phyloP scores from a whole-genome alignment of 106 monocot species.

The Chionographis japonica region DNA sequence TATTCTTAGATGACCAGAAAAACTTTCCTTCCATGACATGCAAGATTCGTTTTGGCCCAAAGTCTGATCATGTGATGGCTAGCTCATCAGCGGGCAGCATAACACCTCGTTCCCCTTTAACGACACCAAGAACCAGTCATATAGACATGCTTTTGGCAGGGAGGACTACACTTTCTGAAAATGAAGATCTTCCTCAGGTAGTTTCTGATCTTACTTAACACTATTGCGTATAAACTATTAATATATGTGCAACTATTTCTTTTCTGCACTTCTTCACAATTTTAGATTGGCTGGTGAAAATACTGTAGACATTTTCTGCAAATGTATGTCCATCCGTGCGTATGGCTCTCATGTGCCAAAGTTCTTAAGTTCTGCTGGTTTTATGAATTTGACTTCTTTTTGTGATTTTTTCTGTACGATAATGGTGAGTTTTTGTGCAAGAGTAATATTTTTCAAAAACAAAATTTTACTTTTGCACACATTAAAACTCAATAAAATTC shows the following conservation, averaged over 20 bases:
- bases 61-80: slow-evolving; percentile 95
- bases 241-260: no score
- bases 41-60: slow-evolving; percentile 93
- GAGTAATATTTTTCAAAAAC: not conserved
- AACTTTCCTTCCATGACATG: slow-evolving; percentile 75
- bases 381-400: no score
- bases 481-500: not conserved
- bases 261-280: no score
- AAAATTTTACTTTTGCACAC: not conserved
- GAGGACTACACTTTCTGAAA: slow-evolving; percentile 65
- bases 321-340: no score
- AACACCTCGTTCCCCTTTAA: slow-evolving; percentile 91
- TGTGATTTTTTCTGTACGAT: no score
- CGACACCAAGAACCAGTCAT: slow-evolving; percentile 75
- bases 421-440: not conserved
- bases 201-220: not conserved
- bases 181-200: slow-evolving; percentile 89
- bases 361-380: no score
- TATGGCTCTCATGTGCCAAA: no score
- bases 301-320: no score
- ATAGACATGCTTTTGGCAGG: slow-evolving; percentile 88
- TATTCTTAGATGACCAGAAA: slow-evolving; percentile 75
- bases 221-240: no score
- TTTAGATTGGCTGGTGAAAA: no score
- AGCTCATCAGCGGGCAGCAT: slow-evolving; percentile 94